Percentiles rank a stretch among this genome's conserved stretches.
Evolutionary conservation across 2,329 filamentous ascomycete species (phyloP).

Genomic region (Colletotrichum godetiae): DNA sequence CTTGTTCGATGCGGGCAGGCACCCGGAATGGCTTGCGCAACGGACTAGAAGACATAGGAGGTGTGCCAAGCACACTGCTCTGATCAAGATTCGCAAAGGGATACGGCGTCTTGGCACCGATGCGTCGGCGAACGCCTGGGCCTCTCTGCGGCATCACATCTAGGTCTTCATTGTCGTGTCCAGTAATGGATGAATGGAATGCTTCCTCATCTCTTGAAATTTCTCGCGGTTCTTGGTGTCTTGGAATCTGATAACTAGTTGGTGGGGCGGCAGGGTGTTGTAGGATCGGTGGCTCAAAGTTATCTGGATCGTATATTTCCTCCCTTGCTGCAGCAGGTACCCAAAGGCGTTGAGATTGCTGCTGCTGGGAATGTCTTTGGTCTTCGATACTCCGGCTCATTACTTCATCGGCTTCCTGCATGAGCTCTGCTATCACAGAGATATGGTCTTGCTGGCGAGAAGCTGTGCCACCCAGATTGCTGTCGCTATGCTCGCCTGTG

Average conservation of each 20-base stretch:
- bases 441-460: background rate
- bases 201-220: conserved; percentile 19
- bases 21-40: conserved; percentile 8
- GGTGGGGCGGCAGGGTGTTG: background rate
- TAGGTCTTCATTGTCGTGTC: conserved; percentile 8
- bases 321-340: background rate
- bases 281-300: background rate
- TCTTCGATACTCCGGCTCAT: background rate
- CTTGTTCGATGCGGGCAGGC: background rate
- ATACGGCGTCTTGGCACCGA: background rate
- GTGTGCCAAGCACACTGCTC: conserved; percentile 9
- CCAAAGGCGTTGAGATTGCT: background rate
- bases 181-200: background rate
- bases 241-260: background rate
- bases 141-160: background rate
- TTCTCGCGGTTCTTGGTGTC: conserved; percentile 5
- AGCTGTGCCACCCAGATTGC: background rate
- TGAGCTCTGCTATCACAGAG: background rate
- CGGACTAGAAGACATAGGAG: conserved; percentile 23
- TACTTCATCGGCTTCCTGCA: background rate
- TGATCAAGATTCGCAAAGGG: background rate
- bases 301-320: background rate
- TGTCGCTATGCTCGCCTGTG: background rate
- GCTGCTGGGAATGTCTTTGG: background rate
- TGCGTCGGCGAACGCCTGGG: background rate